These are phyloP conservation scores for Jamesozyma rosinii DNA, from an alignment of 805 yeast species.

Conservation along the genomic window DNA sequence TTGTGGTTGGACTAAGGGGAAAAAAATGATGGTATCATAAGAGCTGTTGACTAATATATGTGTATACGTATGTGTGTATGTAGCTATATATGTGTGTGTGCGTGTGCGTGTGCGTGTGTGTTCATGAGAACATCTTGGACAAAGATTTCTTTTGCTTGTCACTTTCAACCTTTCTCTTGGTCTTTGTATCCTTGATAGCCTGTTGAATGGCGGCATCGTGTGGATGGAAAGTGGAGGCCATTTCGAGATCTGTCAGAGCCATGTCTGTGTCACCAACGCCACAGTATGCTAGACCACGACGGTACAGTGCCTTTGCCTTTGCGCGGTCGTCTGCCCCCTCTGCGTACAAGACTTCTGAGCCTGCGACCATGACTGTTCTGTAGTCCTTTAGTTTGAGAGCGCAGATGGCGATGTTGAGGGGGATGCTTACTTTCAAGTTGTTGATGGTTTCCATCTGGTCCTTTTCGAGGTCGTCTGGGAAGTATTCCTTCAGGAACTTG, in stretches of 20 bases:
- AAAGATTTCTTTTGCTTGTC: slow-evolving; percentile 67
- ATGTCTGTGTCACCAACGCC: slow-evolving; percentile 56
- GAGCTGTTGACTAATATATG: neutral
- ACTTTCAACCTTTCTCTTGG: slow-evolving; percentile 41
- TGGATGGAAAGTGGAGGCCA: slow-evolving; percentile 58
- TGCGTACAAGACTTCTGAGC: slow-evolving; percentile 58
- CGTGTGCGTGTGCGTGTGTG: neutral
- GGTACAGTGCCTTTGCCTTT: slow-evolving; percentile 74
- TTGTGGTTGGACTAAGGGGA: too few relatives aligned
- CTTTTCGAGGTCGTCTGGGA: slow-evolving; percentile 46
- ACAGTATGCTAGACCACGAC: slow-evolving; percentile 72
- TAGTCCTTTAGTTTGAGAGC: slow-evolving; percentile 55
- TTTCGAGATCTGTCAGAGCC: slow-evolving; percentile 56
- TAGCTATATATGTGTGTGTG: neutral
- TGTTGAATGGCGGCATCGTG: slow-evolving; percentile 61
- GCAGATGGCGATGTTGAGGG: slow-evolving; percentile 65
- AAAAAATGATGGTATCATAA: too few relatives aligned
- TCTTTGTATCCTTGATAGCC: slow-evolving; percentile 53
- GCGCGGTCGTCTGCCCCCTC: slow-evolving; percentile 53
- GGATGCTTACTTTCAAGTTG: slow-evolving; percentile 51
- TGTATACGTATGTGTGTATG: neutral
- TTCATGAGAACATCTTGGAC: slow-evolving; percentile 49
- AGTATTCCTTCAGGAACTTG: slow-evolving; percentile 58
- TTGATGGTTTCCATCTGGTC: slow-evolving; percentile 43
- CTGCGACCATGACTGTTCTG: slow-evolving; percentile 45